phyloP scores from a whole-genome alignment of 2,329 filamentous ascomycete genomes.

The Atkinsonella hypoxylon region DNA sequence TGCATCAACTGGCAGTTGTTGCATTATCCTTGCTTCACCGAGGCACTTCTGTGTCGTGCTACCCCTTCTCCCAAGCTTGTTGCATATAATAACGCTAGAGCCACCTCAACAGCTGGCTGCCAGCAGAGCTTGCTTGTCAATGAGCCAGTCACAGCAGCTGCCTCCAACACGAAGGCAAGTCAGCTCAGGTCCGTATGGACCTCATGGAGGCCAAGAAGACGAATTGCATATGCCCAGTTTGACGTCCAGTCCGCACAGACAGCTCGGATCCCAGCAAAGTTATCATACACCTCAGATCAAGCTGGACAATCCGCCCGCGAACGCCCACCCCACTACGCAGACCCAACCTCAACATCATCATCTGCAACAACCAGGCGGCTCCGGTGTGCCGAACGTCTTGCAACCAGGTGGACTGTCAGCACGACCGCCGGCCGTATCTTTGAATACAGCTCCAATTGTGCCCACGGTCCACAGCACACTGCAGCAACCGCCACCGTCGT shows the following conservation, averaged over 20 bases:
- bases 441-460: slow-evolving; percentile 33
- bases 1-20: neutral
- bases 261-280: slow-evolving; percentile 32
- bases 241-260: slow-evolving; percentile 22
- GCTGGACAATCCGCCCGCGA: slow-evolving; percentile 31
- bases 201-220: slow-evolving; percentile 27
- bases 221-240: slow-evolving; percentile 43
- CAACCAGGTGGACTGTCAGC: slow-evolving; percentile 39
- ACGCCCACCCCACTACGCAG: slow-evolving; percentile 24
- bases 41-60: neutral
- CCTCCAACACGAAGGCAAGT: slow-evolving; percentile 18
- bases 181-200: slow-evolving; percentile 11
- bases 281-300: slow-evolving; percentile 41
- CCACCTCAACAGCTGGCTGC: neutral
- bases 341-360: slow-evolving; percentile 10
- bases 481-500: slow-evolving; percentile 21
- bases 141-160: slow-evolving; percentile 30
- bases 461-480: slow-evolving; percentile 34
- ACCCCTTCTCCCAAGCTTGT: neutral
- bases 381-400: slow-evolving; percentile 44
- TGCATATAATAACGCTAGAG: neutral
- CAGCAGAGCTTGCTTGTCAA: slow-evolving; percentile 9
- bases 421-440: slow-evolving; percentile 23
- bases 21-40: too few relatives aligned
- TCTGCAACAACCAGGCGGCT: slow-evolving; percentile 25